Percentiles rank a stretch among this genome's conserved stretches.
phyloP scores from a whole-genome alignment of 2,329 filamentous ascomycete genomes.

The Alternaria arbusti region DNA sequence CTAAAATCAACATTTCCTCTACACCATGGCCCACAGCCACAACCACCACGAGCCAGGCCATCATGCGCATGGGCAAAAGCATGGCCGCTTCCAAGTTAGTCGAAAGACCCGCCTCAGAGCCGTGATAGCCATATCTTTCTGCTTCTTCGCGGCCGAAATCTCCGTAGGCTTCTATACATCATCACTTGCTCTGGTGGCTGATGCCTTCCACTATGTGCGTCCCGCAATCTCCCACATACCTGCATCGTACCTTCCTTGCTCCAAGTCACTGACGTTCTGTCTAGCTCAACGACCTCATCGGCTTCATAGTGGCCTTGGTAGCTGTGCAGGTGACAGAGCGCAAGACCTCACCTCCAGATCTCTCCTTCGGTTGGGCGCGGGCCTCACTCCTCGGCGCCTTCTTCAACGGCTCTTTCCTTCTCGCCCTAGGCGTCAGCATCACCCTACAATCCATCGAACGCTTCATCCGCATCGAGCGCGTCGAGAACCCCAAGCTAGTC shows the following conservation, averaged over 20 bases:
- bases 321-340: slow-evolving; percentile 66
- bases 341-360: slow-evolving; percentile 61
- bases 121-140: slow-evolving; percentile 55
- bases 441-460: slow-evolving; percentile 75
- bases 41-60: slow-evolving; percentile 5
- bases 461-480: slow-evolving; percentile 63
- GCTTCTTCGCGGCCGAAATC: slow-evolving; percentile 57
- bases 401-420: slow-evolving; percentile 78
- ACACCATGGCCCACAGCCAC: slow-evolving; percentile 24
- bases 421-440: slow-evolving; percentile 75
- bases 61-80: slow-evolving; percentile 12
- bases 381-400: slow-evolving; percentile 77
- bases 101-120: slow-evolving; percentile 43
- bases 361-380: slow-evolving; percentile 79
- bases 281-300: slow-evolving; percentile 73
- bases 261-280: background rate
- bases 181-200: slow-evolving; percentile 75
- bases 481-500: slow-evolving; percentile 70
- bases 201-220: slow-evolving; percentile 78
- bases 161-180: slow-evolving; percentile 72
- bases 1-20: background rate
- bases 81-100: slow-evolving; percentile 29
- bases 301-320: slow-evolving; percentile 70
- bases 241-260: no score
- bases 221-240: slow-evolving; percentile 1